Evolutionary conservation across 2,329 filamentous ascomycete species (phyloP), one percentile per base, ranked within the genome.

Genomic region (Westerdykella aurantiaca): DNA sequence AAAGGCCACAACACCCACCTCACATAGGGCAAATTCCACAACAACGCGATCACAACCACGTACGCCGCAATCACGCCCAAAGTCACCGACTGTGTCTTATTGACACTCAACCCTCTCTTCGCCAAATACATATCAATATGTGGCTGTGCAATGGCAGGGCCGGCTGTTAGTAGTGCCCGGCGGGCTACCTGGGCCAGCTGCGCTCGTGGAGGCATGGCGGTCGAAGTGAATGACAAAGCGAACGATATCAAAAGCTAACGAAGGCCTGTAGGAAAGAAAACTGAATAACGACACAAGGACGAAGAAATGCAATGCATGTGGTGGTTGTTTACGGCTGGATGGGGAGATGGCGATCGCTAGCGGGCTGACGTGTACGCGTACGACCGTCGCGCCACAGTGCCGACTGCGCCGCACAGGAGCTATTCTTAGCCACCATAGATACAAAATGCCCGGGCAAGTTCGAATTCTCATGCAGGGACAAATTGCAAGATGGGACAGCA

Each of bases 21-120:
- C n/a, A 90, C 68, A 64, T 87, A 88, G 1, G 86, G 86, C 1
- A 89, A 65, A 67, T 89, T 89, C 86, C 86, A 90, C 3, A 90
- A 71, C 34, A 90, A 72, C 4, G 84, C 85, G 51, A 90, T 90
- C 38, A 76, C 75, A 14, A 88, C 84, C 2, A 85, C 76, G 66
- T 89, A 89, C 31, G 74, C 82, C 7, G 68, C 83, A 54, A 89
- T 86, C 34, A 88, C 72, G 7, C 83, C 84, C 21, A 88, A 70
- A 0, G 85, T 88, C 9, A 88, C 76, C 42, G 75, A 74, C 57
- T 89, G 85, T 2, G 85, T 85, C 58, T 81, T 77, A 51, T 80
- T 84, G 34, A 82, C 80, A 21, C 72, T 72, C 10, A 86, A 70
- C 41, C 75, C 74, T 43, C 82, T 78, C 45, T 70, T 71, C 16